These are phyloP conservation scores for Helenozyma baotianmanensis DNA, from an alignment of 805 yeast genomes.

Conservation along the genomic window DNA sequence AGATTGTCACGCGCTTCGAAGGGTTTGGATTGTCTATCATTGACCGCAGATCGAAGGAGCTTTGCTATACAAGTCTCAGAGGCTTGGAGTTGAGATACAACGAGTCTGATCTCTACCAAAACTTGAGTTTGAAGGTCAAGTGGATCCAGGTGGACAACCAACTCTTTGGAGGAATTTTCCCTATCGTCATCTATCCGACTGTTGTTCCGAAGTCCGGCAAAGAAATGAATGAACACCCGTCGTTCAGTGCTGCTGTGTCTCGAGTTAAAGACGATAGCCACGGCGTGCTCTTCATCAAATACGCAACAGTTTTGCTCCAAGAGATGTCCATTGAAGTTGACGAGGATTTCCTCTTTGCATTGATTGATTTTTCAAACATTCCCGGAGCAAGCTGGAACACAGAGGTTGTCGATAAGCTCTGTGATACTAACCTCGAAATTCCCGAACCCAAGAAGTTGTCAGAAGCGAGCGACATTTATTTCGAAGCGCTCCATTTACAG, in stretches of 20 bases:
- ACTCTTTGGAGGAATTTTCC: slow-evolving; percentile 80
- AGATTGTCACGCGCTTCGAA: slow-evolving; percentile 60
- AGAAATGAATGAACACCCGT: slow-evolving; percentile 86
- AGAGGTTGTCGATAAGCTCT: slow-evolving; percentile 42
- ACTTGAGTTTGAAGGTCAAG: slow-evolving; percentile 71
- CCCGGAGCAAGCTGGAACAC: slow-evolving; percentile 80
- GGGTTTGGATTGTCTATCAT: slow-evolving; percentile 88
- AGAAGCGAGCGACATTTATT: slow-evolving; percentile 72
- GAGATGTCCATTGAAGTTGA: slow-evolving; percentile 91
- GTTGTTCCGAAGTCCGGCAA: slow-evolving; percentile 78
- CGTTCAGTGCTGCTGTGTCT: slow-evolving; percentile 80
- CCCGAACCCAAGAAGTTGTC: slow-evolving; percentile 64
- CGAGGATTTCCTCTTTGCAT: slow-evolving; percentile 83
- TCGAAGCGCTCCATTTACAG: slow-evolving; percentile 88
- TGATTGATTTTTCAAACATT: slow-evolving; percentile 72
- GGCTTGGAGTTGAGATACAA: slow-evolving; percentile 79
- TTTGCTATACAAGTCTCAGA: slow-evolving; percentile 75
- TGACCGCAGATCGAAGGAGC: slow-evolving; percentile 65
- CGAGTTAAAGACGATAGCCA: slow-evolving; percentile 83
- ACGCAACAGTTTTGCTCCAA: slow-evolving; percentile 84
- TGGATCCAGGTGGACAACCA: slow-evolving; percentile 97
- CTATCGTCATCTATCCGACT: slow-evolving; percentile 85
- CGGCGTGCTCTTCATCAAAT: slow-evolving; percentile 86
- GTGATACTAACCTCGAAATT: slow-evolving; percentile 58
- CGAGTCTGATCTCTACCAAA: slow-evolving; percentile 81